Base-by-base conservation (phyloP, 2,329 filamentous ascomycete genomes). In the Calonectria crousiana region DNA sequence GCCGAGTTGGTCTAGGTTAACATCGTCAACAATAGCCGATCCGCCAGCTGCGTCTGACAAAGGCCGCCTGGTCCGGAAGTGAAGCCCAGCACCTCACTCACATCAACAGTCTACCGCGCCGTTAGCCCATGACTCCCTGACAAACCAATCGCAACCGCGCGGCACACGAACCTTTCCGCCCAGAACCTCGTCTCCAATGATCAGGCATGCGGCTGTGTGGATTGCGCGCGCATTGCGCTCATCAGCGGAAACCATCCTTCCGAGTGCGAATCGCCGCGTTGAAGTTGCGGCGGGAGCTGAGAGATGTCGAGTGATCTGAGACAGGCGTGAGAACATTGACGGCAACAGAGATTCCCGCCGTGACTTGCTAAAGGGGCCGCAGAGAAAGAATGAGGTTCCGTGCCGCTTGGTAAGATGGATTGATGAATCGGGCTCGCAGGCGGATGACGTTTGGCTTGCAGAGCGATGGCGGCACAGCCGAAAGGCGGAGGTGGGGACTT, bases 171-270 rank as follows among this genome's bases (percentile, higher is more conserved):
- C 96, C 93, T 98, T 98, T 80, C 97, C 96, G 28, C 95, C 96
- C 5, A 98, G 89, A 6, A 98, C 95, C 85, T 98, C 96, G 86
- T 98, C 96, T n/a, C 96, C 96, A 80, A 99, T 98, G 74, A 99
- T 95, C 77, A 98, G 86, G 84, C 95, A 98, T 71, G 94, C 96
- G 14, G 96, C 97, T 60, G 96, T 98, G 82, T 95, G 93, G 79
- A 98, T 97, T 74, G 90, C 92, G 82, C 92, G 89, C 80, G 90
- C 87, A 81, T 89, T 89, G 76, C 90, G 88, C 81, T 91, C 88
- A 73, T 89, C 87, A 73, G 88, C 83, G 80, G 86, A 85, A 75
- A 85, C 69, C 71, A 89, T 90, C 81, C 76, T 84, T 71, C 70
- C 75, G 41, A 81, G 66, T n/a, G 75, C 64, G 66, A 78, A 76